Base-by-base conservation (phyloP, 768 basidiomycete genomes). In the Floccularia luteovirens region DNA sequence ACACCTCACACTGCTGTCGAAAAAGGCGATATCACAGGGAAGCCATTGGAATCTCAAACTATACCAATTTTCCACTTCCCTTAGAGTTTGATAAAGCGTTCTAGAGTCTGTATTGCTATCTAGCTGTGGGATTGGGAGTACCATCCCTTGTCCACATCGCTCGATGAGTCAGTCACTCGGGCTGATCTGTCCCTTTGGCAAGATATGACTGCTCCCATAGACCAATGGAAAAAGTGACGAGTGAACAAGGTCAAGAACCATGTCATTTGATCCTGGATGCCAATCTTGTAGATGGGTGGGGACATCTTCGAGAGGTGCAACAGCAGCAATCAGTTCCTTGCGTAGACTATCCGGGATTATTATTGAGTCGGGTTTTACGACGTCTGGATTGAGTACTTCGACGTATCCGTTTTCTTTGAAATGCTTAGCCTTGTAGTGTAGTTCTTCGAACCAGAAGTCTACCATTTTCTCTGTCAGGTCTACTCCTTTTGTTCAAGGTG, bases 401-500 rank as follows among this genome's bases (percentile, higher is more conserved):
- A 34, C 16, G 20, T 7, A 34, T 8, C 32, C 32, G 7, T 12
- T 17, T 17, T 7, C 16, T 19, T 34, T 7, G 16, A 34, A 34
- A 7, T 34, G 16, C 32, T 7, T 8, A 12, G 32, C 16, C 20
- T 17, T 7, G 16, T 7, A 7, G 6, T 17, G 7, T 7, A 34
- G 32, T 19, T 34, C 32, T 19, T 7, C 32, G 32, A 34, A 14
- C n/a, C 32, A 34, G n/a, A 12, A 17, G 7, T 12, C 6, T 8
- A 19, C 16, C 32, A 34, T 34, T 7, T 34, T 34, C 8, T 34
- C 16, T 8, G 32, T 34, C 13, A 51, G 36, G 28, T 48, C 50
- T 7, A 31, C 20, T 21, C 37, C 39, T 8, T 27, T 21, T 1
- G 19, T 31, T 31, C 42, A 2, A 10, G 41, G 16, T 6, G 36